A percentile compares a stretch with the other conserved stretches of the same genome.
Conservation (phyloP, 306 rosid genomes). For the Nissolia schottii region DNA sequence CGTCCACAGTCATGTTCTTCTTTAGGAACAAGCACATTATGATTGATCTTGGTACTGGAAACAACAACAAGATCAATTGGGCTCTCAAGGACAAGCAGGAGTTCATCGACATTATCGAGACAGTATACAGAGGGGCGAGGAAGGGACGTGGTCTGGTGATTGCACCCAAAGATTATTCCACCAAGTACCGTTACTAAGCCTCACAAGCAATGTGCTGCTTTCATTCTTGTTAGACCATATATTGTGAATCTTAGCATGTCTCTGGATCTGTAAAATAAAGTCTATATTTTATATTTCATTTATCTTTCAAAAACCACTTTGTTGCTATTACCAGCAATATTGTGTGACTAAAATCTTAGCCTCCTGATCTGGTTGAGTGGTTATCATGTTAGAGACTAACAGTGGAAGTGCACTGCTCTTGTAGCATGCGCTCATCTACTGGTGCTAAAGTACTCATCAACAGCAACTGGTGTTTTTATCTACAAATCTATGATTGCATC, state of each 20-base stretch:
- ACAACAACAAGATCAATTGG: conserved; percentile 98
- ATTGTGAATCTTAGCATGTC: neutral
- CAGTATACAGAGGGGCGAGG: conserved; percentile 83
- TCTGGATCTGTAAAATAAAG: neutral
- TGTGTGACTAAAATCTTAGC: neutral
- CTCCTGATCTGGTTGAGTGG: neutral
- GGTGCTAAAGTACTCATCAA: neutral
- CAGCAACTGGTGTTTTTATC: neutral
- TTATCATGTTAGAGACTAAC: neutral
- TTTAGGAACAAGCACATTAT: conserved; percentile 96
- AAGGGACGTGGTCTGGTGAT: conserved; percentile 92
- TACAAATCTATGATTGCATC: neutral
- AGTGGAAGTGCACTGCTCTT: neutral
- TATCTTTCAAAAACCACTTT: neutral
- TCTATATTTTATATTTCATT: neutral
- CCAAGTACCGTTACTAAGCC: conserved; percentile 85
- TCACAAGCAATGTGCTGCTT: neutral
- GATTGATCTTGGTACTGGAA: conserved; percentile 97
- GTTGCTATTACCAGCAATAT: neutral
- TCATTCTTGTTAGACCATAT: neutral
- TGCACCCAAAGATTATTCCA: conserved; percentile 95
- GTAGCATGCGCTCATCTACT: neutral
- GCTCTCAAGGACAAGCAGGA: conserved; percentile 98
- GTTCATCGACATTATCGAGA: conserved; percentile 86
- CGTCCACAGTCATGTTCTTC: conserved; percentile 92